phyloP scores from a whole-genome alignment of 2,329 filamentous ascomycete species.

The Ascochyta clinopodiicola region DNA sequence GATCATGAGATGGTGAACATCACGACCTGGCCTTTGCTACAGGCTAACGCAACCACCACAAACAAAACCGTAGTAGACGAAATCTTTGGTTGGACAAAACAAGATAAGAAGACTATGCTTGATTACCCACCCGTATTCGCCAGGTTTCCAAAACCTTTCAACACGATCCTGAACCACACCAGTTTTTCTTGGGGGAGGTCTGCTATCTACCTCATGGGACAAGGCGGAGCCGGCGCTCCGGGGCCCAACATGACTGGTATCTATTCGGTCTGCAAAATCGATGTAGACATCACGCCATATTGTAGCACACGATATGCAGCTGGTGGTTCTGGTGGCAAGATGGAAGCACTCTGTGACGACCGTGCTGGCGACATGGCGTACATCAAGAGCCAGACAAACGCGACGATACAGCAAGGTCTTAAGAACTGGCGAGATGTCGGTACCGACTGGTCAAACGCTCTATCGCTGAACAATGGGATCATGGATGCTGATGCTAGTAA shows the following conservation, averaged over 20 bases:
- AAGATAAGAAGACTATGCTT: slow-evolving; percentile 61
- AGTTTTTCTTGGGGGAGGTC: slow-evolving; percentile 51
- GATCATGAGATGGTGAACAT: slow-evolving; percentile 35
- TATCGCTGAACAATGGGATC: slow-evolving; percentile 54
- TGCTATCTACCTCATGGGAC: slow-evolving; percentile 69
- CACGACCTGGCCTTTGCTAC: slow-evolving; percentile 25
- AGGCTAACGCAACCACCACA: slow-evolving; percentile 31
- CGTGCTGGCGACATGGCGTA: slow-evolving; percentile 63
- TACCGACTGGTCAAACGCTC: slow-evolving; percentile 51
- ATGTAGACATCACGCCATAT: slow-evolving; percentile 66
- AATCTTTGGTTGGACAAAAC: slow-evolving; percentile 71
- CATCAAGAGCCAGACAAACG: slow-evolving; percentile 56
- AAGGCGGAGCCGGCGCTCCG: slow-evolving; percentile 29
- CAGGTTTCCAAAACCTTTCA: slow-evolving; percentile 65
- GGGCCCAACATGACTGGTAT: slow-evolving; percentile 27
- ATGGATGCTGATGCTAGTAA: slow-evolving; percentile 53
- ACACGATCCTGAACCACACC: slow-evolving; percentile 60
- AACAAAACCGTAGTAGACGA: slow-evolving; percentile 66
- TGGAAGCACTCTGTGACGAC: slow-evolving; percentile 69
- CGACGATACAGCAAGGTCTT: slow-evolving; percentile 60
- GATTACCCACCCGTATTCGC: slow-evolving; percentile 52
- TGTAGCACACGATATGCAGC: slow-evolving; percentile 68
- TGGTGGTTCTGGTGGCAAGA: slow-evolving; percentile 59
- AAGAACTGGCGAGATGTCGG: slow-evolving; percentile 55
- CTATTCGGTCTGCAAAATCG: slow-evolving; percentile 73